Evolutionary conservation across 208 protist genomes (phyloP), one percentile per base, ranked within the genome.

Genomic region (Wallacemonas sp.): DNA sequence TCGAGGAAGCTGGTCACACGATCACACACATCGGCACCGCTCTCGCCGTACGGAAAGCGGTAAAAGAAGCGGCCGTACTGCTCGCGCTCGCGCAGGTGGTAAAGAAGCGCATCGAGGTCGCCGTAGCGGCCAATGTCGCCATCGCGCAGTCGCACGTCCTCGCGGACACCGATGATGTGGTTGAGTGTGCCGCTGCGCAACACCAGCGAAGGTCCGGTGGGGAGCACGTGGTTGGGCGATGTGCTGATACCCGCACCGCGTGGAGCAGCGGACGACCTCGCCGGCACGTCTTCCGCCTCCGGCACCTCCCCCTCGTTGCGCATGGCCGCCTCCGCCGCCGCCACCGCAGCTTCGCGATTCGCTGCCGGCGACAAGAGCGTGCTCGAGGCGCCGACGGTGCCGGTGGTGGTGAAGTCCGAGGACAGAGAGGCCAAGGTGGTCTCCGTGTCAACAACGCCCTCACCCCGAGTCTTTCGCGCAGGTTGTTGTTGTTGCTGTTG

Each of bases 21-120:
- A 61, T 98, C 92, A 63, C 89, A 97, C 38, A 97, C 95, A 63
- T 97, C 93, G 2, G 90, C 86, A 12, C 95, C 95, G 67, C 86
- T 95, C 65, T 98, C 95, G 44, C 95, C 95, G 48, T 87, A 78
- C 0, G 85, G 86, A 64, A 97, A 98, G 36, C 93, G 86, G 65
- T 94, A 98, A 69, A 93, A 98, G 75, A 98, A 97, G 20, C 79
- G 77, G n/a, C 95, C 93, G 65, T 97, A 94, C 26, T 77, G 39
- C 59, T 89, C 77, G 20, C 92, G 81, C 69, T 96, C 81, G n/a
- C 71, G 31, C 16, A 93, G 62, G 57, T 93, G 80, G 20, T 82
- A 62, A 26, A 84, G 65, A 23, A 94, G 57, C 61, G 86, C 86
- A 11, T 88, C 79, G 2, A 72, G 67, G 54, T 67, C 79, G n/a